Percentiles rank a stretch among this genome's conserved stretches.
phyloP scores from a whole-genome alignment of 2,329 filamentous ascomycete genomes.

The Westerdykella sp. region DNA sequence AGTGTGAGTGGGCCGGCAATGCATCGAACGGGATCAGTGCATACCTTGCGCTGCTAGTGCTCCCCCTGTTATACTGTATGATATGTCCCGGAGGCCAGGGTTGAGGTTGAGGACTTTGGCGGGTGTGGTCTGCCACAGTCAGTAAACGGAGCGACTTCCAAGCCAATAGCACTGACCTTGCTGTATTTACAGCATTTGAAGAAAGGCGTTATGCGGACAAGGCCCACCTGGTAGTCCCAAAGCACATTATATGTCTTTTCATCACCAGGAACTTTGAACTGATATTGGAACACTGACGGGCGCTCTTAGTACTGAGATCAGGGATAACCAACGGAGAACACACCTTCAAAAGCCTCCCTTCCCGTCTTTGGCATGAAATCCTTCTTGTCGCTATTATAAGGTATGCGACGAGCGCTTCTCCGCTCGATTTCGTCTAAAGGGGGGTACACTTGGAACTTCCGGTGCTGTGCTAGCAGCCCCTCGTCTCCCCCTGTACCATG shows the following conservation, averaged over 20 bases:
- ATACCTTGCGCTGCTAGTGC: conserved; percentile 82
- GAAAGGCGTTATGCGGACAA: conserved; percentile 88
- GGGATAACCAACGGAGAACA: conserved; percentile 1
- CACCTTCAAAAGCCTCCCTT: conserved; percentile 82
- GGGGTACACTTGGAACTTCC: conserved; percentile 60
- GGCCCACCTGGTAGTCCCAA: conserved; percentile 95
- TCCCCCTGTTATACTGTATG: conserved; percentile 90
- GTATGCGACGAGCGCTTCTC: conserved; percentile 61
- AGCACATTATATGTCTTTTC: conserved; percentile 68
- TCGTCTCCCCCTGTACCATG: conserved; percentile 57
- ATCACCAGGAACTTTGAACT: conserved; percentile 62
- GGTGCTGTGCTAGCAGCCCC: conserved; percentile 52
- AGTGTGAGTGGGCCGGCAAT: conserved; percentile 5
- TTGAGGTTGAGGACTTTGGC: conserved; percentile 68
- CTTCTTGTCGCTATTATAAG: conserved; percentile 93
- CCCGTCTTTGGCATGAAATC: conserved; percentile 80
- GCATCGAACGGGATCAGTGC: conserved; percentile 5
- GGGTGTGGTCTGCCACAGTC: conserved; percentile 64
- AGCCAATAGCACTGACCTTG: conserved; percentile 56
- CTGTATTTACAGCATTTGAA: conserved; percentile 85
- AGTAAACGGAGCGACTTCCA: conserved; percentile 7
- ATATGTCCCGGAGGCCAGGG: conserved; percentile 77
- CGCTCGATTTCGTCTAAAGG: conserved; percentile 49
- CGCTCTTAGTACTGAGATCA: conserved; percentile 6
- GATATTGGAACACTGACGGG: conserved; percentile 72